A percentile compares a stretch with the other conserved stretches of the same genome.
These are phyloP conservation scores for Alternaria sp. DNA, from an alignment of 2,329 filamentous ascomycete genomes.

Conservation along the genomic window DNA sequence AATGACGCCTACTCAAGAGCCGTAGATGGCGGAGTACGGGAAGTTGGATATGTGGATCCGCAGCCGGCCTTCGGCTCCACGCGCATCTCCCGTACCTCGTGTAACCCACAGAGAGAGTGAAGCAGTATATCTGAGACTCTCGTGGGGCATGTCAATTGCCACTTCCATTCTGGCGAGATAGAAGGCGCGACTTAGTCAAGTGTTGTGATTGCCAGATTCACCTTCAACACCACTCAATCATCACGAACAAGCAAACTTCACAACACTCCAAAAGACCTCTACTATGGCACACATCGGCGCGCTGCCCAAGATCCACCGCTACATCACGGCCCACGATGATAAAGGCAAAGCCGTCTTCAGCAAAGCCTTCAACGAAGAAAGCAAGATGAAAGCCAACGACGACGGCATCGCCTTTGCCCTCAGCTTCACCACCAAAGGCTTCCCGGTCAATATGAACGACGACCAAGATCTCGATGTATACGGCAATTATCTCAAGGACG, in stretches of 20 bases:
- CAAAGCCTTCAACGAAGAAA: constrained; percentile 44
- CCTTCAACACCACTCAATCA: background rate
- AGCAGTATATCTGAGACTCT: background rate
- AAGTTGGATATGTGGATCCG: constrained; percentile 11
- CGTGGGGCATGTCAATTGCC: background rate
- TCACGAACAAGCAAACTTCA: background rate
- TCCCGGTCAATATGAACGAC: constrained; percentile 55
- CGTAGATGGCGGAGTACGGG: constrained; percentile 21
- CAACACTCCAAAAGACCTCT: background rate
- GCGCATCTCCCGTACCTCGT: constrained; percentile 16
- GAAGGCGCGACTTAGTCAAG: background rate
- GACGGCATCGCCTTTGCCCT: constrained; percentile 58
- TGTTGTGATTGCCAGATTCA: background rate
- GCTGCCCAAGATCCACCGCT: constrained; percentile 43
- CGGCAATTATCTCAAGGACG: constrained; percentile 50
- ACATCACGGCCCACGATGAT: constrained; percentile 46
- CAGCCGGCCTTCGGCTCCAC: constrained; percentile 34
- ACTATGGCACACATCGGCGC: constrained; percentile 42
- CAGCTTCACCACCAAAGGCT: constrained; percentile 57
- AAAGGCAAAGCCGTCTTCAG: constrained; percentile 48
- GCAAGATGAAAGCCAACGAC: constrained; percentile 46
- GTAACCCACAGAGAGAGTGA: constrained; percentile 7
- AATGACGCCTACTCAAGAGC: background rate
- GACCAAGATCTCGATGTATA: constrained; percentile 58
- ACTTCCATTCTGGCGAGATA: background rate